Evolutionary conservation across 768 basidiomycete genomes (phyloP).

Genomic region (Trametopsis cervina): DNA sequence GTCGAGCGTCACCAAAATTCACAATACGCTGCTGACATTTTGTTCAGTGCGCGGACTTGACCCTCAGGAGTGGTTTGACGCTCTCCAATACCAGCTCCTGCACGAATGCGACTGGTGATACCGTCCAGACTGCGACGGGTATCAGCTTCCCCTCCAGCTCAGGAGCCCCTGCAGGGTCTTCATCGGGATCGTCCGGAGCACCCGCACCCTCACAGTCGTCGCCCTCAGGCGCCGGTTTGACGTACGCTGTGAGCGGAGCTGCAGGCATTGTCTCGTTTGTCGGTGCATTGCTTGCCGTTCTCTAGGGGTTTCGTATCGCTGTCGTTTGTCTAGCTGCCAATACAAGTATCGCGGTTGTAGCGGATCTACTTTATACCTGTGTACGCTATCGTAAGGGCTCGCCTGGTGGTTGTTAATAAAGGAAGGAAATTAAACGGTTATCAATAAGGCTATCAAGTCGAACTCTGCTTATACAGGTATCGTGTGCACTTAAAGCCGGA

Average conservation of each 20-base stretch:
- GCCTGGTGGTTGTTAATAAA: no score
- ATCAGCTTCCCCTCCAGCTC: background rate
- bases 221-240: constrained; percentile 9
- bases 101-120: constrained; percentile 24
- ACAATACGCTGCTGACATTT: background rate
- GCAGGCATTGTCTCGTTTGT: constrained; percentile 17
- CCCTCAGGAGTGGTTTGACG: constrained; percentile 47
- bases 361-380: no score
- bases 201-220: constrained; percentile 3
- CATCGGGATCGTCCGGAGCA: constrained; percentile 12
- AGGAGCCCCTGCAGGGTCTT: constrained; percentile 7
- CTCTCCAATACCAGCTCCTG: constrained; percentile 38
- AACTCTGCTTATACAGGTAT: no score
- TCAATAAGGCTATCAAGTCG: no score
- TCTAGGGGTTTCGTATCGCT: no score
- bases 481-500: no score
- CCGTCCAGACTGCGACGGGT: constrained; percentile 9
- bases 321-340: no score
- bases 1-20: constrained; percentile 6
- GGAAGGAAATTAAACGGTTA: no score
- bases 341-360: no score
- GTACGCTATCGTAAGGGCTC: no score
- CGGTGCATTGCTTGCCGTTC: constrained; percentile 17
- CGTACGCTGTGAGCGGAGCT: constrained; percentile 7
- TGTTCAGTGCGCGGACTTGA: constrained; percentile 71